Base-by-base conservation (phyloP, 257 asterid genomes). In the Fraxinus quadrangulata region DNA sequence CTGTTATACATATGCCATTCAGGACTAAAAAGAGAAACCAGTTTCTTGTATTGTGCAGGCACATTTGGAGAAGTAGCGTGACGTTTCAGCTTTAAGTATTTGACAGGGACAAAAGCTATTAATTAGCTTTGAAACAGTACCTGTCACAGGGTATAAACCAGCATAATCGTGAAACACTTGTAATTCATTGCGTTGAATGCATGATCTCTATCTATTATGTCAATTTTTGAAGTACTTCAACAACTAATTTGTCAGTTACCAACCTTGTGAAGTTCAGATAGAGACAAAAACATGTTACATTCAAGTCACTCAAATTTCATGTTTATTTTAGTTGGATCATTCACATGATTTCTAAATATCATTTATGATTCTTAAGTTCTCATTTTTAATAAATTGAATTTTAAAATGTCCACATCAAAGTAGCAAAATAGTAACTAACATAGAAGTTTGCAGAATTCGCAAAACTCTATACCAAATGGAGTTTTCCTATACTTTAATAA, bases 141-240 rank as follows among this genome's bases (percentile, higher is more conserved):
- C 30, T 54, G 28, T 49, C 36, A 56, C 71, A 67, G 47, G 77
- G 85, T 56, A 77, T 81, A 81, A 82, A 78, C 80, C 82, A 74
- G 79, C 67, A 82, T 74, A 69, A 73, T 82, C 85, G 74, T 74
- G 31, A 74, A 54, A 54, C 65, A 19, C 2, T n/a, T 54, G 24
- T 54, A 54, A 19, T 54, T 54, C 24, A 54, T 54, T 51, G 6
- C 5, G 23, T 51, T 51, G 21, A 51, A 51, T 51, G 63, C 19
- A 19, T 16, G 63, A 54, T n/a, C 5, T 19, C 65, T 54, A 17
- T 3, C 34, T 31, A 31, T 3, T 14, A 8, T 54, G 21, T 54
- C 21, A 54, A 17, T 6, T 54, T 17, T 54, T 19, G 3, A 51
- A 19, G 11, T 19, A 17, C 24, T n/a, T 54, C 65, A 17, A 54